Base-by-base conservation (phyloP, 352 stramenopile genomes). In the Pythium aphanidermatum region DNA sequence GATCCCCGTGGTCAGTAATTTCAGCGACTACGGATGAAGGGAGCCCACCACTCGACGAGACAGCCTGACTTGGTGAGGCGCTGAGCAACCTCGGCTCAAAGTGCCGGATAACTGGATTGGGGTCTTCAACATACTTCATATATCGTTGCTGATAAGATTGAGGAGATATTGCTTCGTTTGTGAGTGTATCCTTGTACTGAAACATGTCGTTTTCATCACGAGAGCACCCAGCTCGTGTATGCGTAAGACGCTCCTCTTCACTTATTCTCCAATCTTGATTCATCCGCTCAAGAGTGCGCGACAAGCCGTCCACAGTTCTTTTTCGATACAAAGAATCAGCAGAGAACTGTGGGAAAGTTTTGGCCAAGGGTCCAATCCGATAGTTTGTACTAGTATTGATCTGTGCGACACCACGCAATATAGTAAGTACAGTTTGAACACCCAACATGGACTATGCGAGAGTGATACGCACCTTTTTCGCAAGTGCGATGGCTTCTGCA, bases 141-240 rank as follows among this genome's bases (percentile, higher is more conserved):
- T 84, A 87, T 32, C 70, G 60, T 33, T 65, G 35, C 33, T 74
- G 58, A 44, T 87, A 87, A n/a, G 25, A 40, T 5, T 43, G 47
- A 3, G 53, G 5, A 20, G 60, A 38, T 6, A 87, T 70, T 17
- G 46, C 32, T 11, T 59, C 51, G 2, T 58, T 55, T 13, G 70
- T 83, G 26, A 39, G 55, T 1, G 63, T 58, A 36, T 87, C 70
- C 9, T 55, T 75, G 40, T 87, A 87, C 51, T 76, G 35, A 31
- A 77, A 68, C 11, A 63, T n/a, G 27, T 76, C 66, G 12, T 74
- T 60, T 3, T 65, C 51, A 7, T 65, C 51, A 12, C 60, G 60
- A 14, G 31, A 57, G 19, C 60, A 46, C 20, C 50, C 62, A 1
- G 62, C 50, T 40, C 60, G 65, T 0, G 68, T 87, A 33, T 62